A percentile compares a stretch with the other conserved stretches of the same genome.
These are phyloP conservation scores for Moesziomyces antarcticus DNA, from an alignment of 1,284 basidiomycete genomes.

Conservation along the genomic window DNA sequence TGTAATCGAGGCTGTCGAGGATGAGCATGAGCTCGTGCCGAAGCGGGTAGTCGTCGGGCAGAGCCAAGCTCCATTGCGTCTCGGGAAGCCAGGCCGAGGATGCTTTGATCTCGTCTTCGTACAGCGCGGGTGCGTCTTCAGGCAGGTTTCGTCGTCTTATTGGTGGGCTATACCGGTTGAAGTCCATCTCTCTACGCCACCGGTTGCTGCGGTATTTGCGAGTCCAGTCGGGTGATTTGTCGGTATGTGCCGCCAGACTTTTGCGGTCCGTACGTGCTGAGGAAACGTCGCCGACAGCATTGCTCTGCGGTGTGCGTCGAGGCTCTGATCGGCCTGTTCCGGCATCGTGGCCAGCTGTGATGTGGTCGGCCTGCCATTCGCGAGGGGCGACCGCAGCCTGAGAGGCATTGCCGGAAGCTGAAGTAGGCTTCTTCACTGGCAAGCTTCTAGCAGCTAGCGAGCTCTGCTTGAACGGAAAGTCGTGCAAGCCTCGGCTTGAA, in stretches of 20 bases:
- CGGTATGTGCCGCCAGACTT: background rate
- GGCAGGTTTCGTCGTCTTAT: conserved; percentile 21
- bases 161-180: conserved; percentile 28
- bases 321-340: background rate
- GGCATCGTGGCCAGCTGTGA: no score
- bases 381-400: background rate
- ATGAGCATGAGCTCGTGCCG: conserved; percentile 32
- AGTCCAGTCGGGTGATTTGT: conserved; percentile 17
- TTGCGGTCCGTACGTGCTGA: background rate
- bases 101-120: conserved; percentile 34
- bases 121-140: conserved; percentile 33
- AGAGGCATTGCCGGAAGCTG: background rate
- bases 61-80: conserved; percentile 10
- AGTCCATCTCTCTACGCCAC: conserved; percentile 40
- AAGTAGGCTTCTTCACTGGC: background rate
- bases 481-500: background rate
- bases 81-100: conserved; percentile 29
- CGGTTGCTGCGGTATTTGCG: conserved; percentile 25
- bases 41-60: conserved; percentile 28
- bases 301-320: background rate
- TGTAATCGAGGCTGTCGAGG: conserved; percentile 37
- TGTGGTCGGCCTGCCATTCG: background rate
- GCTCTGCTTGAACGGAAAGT: background rate
- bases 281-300: background rate
- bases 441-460: background rate